Conservation (phyloP, 2,329 filamentous ascomycete genomes). For the Biscogniauxia sp. region DNA sequence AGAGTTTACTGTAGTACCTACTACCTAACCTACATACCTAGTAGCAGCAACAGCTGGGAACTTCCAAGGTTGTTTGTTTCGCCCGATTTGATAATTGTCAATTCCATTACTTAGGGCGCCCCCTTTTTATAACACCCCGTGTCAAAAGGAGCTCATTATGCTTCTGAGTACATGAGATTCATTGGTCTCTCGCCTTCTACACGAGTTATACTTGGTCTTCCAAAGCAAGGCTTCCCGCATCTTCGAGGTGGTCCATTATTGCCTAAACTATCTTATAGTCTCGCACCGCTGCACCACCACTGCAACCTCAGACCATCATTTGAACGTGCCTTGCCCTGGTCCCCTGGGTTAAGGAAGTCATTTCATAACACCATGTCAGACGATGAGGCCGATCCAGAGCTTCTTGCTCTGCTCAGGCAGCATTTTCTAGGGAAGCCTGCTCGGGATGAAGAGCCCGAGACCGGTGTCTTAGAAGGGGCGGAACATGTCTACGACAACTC, state of each 20-base stretch:
- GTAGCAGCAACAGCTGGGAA: background rate
- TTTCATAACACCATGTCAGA: constrained; percentile 67
- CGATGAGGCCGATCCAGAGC: constrained; percentile 85
- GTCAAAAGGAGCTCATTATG: no score
- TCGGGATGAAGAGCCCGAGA: constrained; percentile 63
- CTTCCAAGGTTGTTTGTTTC: background rate
- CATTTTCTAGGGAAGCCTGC: constrained; percentile 64
- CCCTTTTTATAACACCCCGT: no score
- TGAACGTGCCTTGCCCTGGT: background rate
- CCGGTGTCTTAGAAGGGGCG: constrained; percentile 76
- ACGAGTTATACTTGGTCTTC: no score
- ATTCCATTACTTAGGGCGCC: no score
- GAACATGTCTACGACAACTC: constrained; percentile 89
- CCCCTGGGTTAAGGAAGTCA: background rate
- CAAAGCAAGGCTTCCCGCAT: no score
- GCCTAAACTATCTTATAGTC: no score
- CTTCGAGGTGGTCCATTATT: no score
- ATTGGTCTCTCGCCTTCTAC: no score
- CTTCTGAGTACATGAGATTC: no score
- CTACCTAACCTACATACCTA: no score
- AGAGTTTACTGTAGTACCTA: no score
- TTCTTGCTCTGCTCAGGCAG: constrained; percentile 80
- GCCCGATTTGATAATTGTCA: no score
- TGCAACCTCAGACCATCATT: constrained; percentile 1
- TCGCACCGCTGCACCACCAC: background rate